Evolutionary conservation across 2,329 filamentous ascomycete species (phyloP).

Genomic region (Fusarium sacchari): DNA sequence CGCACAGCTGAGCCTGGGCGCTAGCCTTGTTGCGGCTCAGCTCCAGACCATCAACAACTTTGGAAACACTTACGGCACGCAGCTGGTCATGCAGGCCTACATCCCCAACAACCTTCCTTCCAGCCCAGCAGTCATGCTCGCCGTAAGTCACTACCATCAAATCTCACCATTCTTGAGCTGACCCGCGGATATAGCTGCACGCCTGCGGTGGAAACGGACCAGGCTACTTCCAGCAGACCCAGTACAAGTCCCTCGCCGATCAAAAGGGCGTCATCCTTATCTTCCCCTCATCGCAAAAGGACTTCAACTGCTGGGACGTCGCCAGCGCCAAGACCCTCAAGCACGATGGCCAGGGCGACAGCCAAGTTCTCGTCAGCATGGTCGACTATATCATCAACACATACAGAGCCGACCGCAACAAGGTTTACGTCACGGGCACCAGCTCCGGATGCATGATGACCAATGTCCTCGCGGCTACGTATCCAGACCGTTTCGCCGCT

Average conservation of each 20-base stretch:
- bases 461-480: constrained; percentile 8
- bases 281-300: neutral
- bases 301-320: constrained; percentile 7
- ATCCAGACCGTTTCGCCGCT: constrained; percentile 5
- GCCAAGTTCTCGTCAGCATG: constrained; percentile 11
- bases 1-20: constrained; percentile 4
- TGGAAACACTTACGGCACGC: neutral
- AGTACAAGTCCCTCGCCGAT: constrained; percentile 4
- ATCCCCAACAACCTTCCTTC: neutral
- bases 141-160: neutral
- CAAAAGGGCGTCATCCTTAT: neutral
- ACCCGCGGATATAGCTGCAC: neutral
- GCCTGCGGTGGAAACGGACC: neutral
- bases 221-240: constrained; percentile 5
- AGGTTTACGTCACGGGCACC: constrained; percentile 3
- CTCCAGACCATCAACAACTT: constrained; percentile 19
- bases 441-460: constrained; percentile 21
- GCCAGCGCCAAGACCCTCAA: constrained; percentile 6
- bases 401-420: neutral
- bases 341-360: constrained; percentile 7
- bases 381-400: constrained; percentile 7
- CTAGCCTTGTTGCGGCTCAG: constrained; percentile 12
- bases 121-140: neutral
- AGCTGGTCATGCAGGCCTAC: constrained; percentile 4
- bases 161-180: accelerated